Base-by-base conservation (phyloP, 768 basidiomycete genomes). In the Leccinum uliginosum region DNA sequence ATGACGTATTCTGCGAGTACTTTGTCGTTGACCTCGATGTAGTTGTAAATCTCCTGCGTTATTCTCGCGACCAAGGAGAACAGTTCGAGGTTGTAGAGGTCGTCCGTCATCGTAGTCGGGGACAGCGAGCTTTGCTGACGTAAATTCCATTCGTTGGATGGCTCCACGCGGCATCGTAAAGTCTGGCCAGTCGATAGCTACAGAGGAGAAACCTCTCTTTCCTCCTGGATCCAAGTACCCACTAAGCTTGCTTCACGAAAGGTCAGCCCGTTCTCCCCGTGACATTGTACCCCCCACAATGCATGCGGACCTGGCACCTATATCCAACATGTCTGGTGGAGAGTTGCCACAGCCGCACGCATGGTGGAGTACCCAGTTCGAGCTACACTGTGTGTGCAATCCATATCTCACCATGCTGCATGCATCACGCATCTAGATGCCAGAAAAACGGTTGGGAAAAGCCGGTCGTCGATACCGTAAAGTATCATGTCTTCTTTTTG, bases 1-100 rank as follows among this genome's bases (percentile, higher is more conserved):
- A 99, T 93, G 60, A 98, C 84, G 71, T 95, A 99, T 75, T 98
- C 96, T 12, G 97, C 94, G 48, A 96, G 80, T 3, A 89, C 88
- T 70, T 95, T 96, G 80, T 99, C 95, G 69, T 86, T 89, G 35
- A 91, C 72, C 15, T 84, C 87, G 51, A 82, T 80, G 69, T 98
- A 85, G 65, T 97, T 98, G 73, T 88, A 84, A 47, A 98, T 84
- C 70, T 98, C 95, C 71, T 95, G 92, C 0, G 89, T 89, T 66
- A 99, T 91, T 70, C 91, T 90, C 57, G 89, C 86, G 56, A 97
- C 87, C 43, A 98, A 79, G 35, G 93, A 95, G 49, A 99, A 85
- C 58, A 89, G 80, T 73, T 98, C 97, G 73, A 99, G 89, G 71
- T 91, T 85, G 75, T 95, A 90, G 58, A 99, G 77, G 75, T 95